phyloP scores from a whole-genome alignment of 1,284 basidiomycete species.

The Tilletia caries region DNA sequence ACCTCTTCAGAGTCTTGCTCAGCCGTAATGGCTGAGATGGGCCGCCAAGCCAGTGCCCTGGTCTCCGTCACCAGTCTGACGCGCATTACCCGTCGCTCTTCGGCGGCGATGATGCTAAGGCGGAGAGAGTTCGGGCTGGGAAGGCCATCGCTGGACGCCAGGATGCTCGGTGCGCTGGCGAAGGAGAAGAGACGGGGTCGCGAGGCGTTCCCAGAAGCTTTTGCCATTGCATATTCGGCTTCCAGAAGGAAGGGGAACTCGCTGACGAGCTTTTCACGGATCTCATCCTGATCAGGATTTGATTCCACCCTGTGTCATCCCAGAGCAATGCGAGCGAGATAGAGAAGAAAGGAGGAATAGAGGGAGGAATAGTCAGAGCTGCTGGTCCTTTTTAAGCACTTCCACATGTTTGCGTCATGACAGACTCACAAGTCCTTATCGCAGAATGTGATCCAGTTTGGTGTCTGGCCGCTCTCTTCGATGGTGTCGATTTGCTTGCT shows the following conservation, averaged over 20 bases:
- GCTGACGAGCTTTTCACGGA: slow-evolving; percentile 4
- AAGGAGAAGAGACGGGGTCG: not conserved
- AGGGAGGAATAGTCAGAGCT: too few relatives aligned
- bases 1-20: not conserved
- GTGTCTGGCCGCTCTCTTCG: not conserved
- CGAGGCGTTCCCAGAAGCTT: too few relatives aligned
- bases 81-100: slow-evolving; percentile 1
- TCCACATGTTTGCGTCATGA: not conserved
- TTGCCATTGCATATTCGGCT: not conserved
- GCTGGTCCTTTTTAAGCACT: not conserved
- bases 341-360: not conserved
- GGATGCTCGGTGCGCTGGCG: not conserved
- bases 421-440: not conserved
- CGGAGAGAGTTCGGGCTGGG: not conserved
- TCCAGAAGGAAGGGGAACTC: slow-evolving; percentile 8
- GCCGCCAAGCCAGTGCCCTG: not conserved
- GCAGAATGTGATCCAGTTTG: not conserved
- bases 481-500: not conserved
- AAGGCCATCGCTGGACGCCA: not conserved
- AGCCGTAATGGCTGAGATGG: not conserved
- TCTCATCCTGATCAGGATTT: not conserved
- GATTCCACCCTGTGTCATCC: not conserved
- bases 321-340: not conserved
- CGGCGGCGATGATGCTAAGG: not conserved
- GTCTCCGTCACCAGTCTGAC: slow-evolving; percentile 2